Base-by-base conservation (phyloP, 2,329 filamentous ascomycete species). In the Celoporthe dispersa region DNA sequence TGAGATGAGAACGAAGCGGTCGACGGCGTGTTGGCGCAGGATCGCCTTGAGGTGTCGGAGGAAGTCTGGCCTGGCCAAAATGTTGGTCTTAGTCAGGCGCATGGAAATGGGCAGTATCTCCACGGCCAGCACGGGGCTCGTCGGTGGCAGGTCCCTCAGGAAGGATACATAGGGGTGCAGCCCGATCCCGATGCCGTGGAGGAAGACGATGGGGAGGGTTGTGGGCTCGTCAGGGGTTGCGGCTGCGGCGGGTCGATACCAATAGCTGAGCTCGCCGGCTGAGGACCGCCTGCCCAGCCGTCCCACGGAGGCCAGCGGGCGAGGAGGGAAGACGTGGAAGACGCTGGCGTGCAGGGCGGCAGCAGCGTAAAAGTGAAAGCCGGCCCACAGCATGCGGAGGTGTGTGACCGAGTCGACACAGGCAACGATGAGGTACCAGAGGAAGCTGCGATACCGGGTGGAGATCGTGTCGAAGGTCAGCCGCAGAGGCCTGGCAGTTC, bases 391-490 rank as follows among this genome's bases (percentile, higher is more conserved):
- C 63, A 91, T 80, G 66, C 78, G 77, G 11, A 81, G 65, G 72
- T 86, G 81, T 1, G 85, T 84, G 9, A 80, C 78, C 71, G 88
- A 81, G 61, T 91, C 89, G 22, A 91, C 75, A 63, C 85, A 75
- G 62, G 86, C 85, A 68, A 88, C 77, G 73, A 90, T 83, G 53
- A 82, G 70, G 74, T 92, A 92, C 89, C 90, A 92, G n/a, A 85
- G 64, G 37, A 92, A 78, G 68, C 87, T 87, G 62, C 90, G 84
- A 77, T 91, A 90, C 9, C 84, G 80, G 74, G 88, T 88, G 22
- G 85, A 81, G 71, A 92, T 83, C 9, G 82, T 79, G 77, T 93
- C 91, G n/a, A 92, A 75, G 2, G 90, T 92, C 74, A 92, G 80
- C n/a, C 90, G 84, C 72, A 93, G 77, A 66, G 86, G 82, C 74